Evolutionary conservation across 2,329 filamentous ascomycete species (phyloP).

Genomic region (Pseudocercospora crystallina): DNA sequence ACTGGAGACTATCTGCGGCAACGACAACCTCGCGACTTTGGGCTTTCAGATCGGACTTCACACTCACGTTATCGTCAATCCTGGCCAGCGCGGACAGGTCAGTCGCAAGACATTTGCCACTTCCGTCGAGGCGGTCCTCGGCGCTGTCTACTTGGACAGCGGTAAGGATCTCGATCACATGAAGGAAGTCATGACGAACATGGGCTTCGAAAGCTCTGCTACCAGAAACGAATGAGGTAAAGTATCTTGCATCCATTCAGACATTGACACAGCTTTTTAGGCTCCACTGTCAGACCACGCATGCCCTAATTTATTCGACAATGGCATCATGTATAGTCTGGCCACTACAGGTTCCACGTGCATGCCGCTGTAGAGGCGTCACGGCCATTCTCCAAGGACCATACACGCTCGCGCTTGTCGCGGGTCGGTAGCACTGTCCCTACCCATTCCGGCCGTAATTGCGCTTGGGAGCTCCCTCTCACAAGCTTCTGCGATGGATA

Average conservation of each 20-base stretch:
- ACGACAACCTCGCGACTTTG: background rate
- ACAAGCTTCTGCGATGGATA: background rate
- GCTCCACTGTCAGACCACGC: no score
- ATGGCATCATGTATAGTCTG: background rate
- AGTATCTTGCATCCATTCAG: background rate
- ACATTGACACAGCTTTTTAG: background rate
- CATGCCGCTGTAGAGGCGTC: no score
- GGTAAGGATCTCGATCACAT: background rate
- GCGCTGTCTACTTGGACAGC: slow-evolving; percentile 1
- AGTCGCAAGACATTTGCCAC: slow-evolving; percentile 3
- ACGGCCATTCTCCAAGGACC: no score
- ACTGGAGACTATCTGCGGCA: background rate
- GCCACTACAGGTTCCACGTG: no score
- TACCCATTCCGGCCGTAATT: background rate
- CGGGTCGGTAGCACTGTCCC: background rate
- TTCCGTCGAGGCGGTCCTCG: slow-evolving; percentile 1
- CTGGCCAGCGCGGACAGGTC: background rate
- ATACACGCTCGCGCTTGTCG: background rate
- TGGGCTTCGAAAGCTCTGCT: background rate
- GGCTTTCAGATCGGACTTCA: background rate
- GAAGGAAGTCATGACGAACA: background rate
- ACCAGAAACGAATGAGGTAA: background rate
- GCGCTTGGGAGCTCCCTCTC: background rate
- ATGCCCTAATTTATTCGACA: background rate
- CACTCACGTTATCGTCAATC: background rate